Conservation (phyloP, 148 eudicot species). For the Silene latifolia region DNA sequence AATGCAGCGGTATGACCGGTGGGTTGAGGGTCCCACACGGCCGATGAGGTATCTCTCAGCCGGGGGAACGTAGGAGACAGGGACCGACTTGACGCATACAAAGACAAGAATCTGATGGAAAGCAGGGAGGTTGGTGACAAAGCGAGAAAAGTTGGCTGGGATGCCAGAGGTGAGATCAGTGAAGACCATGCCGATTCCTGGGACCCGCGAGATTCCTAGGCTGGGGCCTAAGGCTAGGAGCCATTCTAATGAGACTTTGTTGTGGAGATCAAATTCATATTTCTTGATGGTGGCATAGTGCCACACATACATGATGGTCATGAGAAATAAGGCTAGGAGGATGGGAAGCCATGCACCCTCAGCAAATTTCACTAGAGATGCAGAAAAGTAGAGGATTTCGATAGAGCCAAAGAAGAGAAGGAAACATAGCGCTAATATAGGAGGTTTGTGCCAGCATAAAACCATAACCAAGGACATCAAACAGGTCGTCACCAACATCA, state of each 20-base stretch:
- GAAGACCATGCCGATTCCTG: slow-evolving; percentile 82
- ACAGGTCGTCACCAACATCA: slow-evolving; percentile 93
- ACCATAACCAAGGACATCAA: slow-evolving; percentile 82
- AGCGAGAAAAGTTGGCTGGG: slow-evolving; percentile 86
- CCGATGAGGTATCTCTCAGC: slow-evolving; percentile 79
- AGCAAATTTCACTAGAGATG: slow-evolving; percentile 77
- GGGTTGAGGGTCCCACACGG: slow-evolving; percentile 74
- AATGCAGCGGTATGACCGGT: slow-evolving; percentile 80
- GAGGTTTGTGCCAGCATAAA: slow-evolving; percentile 86
- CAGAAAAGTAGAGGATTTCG: slow-evolving; percentile 83
- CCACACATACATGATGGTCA: slow-evolving; percentile 89
- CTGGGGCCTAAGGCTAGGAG: slow-evolving; percentile 77
- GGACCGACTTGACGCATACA: slow-evolving; percentile 83
- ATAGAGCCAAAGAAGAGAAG: slow-evolving; percentile 86
- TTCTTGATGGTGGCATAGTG: slow-evolving; percentile 81
- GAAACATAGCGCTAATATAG: slow-evolving; percentile 61
- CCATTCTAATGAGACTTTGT: slow-evolving; percentile 93
- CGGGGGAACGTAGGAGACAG: slow-evolving; percentile 71
- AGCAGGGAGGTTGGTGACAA: slow-evolving; percentile 92
- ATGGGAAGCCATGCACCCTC: slow-evolving; percentile 98
- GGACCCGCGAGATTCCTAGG: slow-evolving; percentile 80
- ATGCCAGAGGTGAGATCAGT: slow-evolving; percentile 87
- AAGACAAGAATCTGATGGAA: slow-evolving; percentile 76
- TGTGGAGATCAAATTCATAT: slow-evolving; percentile 86
- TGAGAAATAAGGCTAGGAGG: slow-evolving; percentile 73